Evolutionary conservation across 257 asterid species (phyloP).

Genomic region (Solanum rostratum): DNA sequence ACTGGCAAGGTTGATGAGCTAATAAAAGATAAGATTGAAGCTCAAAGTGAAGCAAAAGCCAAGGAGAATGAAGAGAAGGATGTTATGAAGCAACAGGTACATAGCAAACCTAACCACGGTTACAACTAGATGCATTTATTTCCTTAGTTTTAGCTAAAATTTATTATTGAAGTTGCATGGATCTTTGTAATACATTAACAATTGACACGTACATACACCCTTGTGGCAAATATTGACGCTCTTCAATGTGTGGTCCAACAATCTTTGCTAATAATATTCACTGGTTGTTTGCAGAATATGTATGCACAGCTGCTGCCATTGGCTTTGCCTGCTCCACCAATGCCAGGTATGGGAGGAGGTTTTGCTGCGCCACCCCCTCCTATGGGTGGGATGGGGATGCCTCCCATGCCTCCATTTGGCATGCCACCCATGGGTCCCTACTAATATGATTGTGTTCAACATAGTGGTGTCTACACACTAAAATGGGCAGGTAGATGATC

Average conservation of each 20-base stretch:
- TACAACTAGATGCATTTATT: background rate
- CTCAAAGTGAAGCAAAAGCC: constrained; percentile 62
- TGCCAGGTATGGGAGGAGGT: constrained; percentile 83
- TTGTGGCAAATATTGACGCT: background rate
- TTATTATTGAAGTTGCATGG: background rate
- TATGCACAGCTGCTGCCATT: constrained; percentile 96
- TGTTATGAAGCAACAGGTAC: constrained; percentile 77
- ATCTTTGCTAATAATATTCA: background rate
- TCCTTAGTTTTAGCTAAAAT: background rate
- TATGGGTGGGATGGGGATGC: constrained; percentile 89
- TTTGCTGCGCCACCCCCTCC: constrained; percentile 46
- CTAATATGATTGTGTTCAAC: constrained; percentile 22
- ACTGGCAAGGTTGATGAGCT: constrained; percentile 90
- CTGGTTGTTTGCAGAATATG: constrained; percentile 63
- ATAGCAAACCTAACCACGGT: background rate
- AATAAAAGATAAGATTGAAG: constrained; percentile 76
- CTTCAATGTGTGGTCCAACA: background rate
- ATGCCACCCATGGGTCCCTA: constrained; percentile 97
- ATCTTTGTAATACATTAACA: background rate
- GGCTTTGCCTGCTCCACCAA: constrained; percentile 98
- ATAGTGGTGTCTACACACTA: background rate
- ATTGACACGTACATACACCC: background rate
- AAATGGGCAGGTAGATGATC: background rate
- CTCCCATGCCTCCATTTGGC: constrained; percentile 87
- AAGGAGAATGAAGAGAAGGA: constrained; percentile 87